Evolutionary conservation across 2,329 filamentous ascomycete genomes (phyloP).

Genomic region (Epichloe scottii): DNA sequence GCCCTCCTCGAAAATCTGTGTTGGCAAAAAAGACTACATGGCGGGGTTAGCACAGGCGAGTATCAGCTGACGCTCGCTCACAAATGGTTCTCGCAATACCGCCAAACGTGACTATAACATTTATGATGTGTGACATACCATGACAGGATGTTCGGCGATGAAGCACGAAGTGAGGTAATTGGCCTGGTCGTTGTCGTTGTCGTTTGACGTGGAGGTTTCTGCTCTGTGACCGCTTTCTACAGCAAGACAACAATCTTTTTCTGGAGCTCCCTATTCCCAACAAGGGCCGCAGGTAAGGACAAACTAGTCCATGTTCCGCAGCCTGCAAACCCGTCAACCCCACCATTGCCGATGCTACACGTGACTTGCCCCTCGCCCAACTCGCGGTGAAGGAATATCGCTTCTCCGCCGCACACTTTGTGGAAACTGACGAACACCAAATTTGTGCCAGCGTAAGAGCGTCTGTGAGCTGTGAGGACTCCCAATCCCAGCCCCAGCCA

Average conservation of each 20-base stretch:
- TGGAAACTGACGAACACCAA: slow-evolving; percentile 24
- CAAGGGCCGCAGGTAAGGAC: background rate
- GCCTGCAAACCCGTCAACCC: slow-evolving; percentile 4
- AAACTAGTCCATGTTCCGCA: slow-evolving; percentile 1
- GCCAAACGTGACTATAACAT: background rate
- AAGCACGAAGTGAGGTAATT: background rate
- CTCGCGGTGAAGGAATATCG: slow-evolving; percentile 23
- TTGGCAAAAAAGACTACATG: slow-evolving; percentile 61
- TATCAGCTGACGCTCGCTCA: background rate
- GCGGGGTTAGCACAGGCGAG: slow-evolving; percentile 10
- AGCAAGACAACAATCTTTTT: slow-evolving; percentile 13
- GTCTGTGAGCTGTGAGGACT: background rate
- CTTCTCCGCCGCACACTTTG: slow-evolving; percentile 30
- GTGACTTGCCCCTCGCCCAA: slow-evolving; percentile 28
- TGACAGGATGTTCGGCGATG: slow-evolving; percentile 1
- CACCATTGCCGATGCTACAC: slow-evolving; percentile 14
- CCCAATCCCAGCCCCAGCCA: background rate
- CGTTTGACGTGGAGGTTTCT: slow-evolving; percentile 1
- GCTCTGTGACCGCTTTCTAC: slow-evolving; percentile 9
- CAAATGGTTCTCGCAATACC: background rate
- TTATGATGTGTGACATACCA: background rate
- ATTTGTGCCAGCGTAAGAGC: slow-evolving; percentile 19
- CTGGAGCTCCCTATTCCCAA: slow-evolving; percentile 11
- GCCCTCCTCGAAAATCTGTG: slow-evolving; percentile 95
- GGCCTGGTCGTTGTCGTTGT: slow-evolving; percentile 6